Percentiles rank a stretch among this genome's conserved stretches.
These are phyloP conservation scores for Aphanomyces stellatus DNA, from an alignment of 352 stramenopile genomes.

Conservation along the genomic window DNA sequence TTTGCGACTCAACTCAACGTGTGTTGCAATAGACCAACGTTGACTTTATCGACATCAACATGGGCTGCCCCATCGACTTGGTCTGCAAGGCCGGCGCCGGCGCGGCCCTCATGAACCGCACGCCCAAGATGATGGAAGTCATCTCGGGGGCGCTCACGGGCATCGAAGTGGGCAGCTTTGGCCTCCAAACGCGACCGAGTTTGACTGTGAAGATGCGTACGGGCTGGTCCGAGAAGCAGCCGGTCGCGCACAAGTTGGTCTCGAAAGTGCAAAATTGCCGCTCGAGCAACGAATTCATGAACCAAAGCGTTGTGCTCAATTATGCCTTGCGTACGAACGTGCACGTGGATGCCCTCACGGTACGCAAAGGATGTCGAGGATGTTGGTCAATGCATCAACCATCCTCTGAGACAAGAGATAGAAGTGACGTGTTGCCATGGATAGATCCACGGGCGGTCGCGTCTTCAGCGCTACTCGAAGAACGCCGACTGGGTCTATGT, in stretches of 20 bases:
- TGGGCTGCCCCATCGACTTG: conserved; percentile 98
- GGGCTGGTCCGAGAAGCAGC: conserved; percentile 94
- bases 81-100: conserved; percentile 83
- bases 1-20: no score
- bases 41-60: conserved; percentile 99
- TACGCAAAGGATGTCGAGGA: not conserved
- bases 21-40: conserved; percentile 69
- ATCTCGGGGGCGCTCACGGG: conserved; percentile 82
- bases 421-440: conserved; percentile 8
- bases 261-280: conserved; percentile 79
- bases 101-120: conserved; percentile 90
- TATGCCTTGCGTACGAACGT: conserved; percentile 64
- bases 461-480: conserved; percentile 96
- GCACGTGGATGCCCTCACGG: conserved; percentile 57
- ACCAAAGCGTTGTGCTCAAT: conserved; percentile 61
- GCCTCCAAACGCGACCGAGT: conserved; percentile 32
- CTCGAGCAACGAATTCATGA: conserved; percentile 60
- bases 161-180: conserved; percentile 54
- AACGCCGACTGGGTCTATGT: conserved; percentile 99
- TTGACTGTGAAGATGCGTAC: conserved; percentile 98
- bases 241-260: conserved; percentile 90
- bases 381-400: no score
- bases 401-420: no score
- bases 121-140: conserved; percentile 83
- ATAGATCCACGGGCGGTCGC: conserved; percentile 93